A percentile compares a stretch with the other conserved stretches of the same genome.
phyloP scores from a whole-genome alignment of 1,139 yeast species.

The Taiozyma sp. region DNA sequence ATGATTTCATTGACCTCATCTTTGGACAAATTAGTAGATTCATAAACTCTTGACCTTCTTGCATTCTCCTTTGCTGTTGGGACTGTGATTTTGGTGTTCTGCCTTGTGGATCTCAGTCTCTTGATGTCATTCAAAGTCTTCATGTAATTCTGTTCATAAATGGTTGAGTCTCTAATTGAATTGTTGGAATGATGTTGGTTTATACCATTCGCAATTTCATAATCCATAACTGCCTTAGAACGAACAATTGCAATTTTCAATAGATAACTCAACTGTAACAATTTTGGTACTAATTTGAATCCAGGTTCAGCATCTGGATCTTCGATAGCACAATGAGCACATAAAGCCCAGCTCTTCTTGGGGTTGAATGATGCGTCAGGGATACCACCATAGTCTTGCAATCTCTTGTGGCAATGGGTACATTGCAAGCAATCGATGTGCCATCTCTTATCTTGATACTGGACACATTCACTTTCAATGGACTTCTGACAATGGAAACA shows the following conservation, averaged over 20 bases:
- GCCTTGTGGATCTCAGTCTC: slow-evolving; percentile 67
- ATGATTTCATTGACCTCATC: slow-evolving; percentile 6
- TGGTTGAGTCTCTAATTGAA: background rate
- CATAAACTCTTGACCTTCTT: slow-evolving; percentile 48
- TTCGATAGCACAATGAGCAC: slow-evolving; percentile 52
- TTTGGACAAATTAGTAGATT: slow-evolving; percentile 26
- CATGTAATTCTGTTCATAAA: slow-evolving; percentile 45
- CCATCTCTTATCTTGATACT: slow-evolving; percentile 66
- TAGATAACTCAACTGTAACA: slow-evolving; percentile 68
- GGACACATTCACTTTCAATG: slow-evolving; percentile 77
- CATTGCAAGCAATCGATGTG: slow-evolving; percentile 72
- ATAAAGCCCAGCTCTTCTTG: slow-evolving; percentile 37
- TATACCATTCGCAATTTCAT: slow-evolving; percentile 26
- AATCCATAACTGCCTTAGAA: slow-evolving; percentile 63
- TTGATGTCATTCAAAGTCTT: slow-evolving; percentile 76
- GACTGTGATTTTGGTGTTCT: slow-evolving; percentile 56
- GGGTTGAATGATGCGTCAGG: slow-evolving; percentile 40
- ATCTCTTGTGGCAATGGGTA: slow-evolving; percentile 39
- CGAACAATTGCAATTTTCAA: slow-evolving; percentile 81
- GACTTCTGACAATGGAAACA: slow-evolving; percentile 69
- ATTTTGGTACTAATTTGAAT: slow-evolving; percentile 59
- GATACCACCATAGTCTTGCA: slow-evolving; percentile 33
- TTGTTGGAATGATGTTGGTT: background rate
- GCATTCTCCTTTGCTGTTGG: slow-evolving; percentile 48
- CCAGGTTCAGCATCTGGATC: slow-evolving; percentile 47